These are phyloP conservation scores for Trypanosoma congolense DNA, from an alignment of 208 protist species.

Conservation along the genomic window DNA sequence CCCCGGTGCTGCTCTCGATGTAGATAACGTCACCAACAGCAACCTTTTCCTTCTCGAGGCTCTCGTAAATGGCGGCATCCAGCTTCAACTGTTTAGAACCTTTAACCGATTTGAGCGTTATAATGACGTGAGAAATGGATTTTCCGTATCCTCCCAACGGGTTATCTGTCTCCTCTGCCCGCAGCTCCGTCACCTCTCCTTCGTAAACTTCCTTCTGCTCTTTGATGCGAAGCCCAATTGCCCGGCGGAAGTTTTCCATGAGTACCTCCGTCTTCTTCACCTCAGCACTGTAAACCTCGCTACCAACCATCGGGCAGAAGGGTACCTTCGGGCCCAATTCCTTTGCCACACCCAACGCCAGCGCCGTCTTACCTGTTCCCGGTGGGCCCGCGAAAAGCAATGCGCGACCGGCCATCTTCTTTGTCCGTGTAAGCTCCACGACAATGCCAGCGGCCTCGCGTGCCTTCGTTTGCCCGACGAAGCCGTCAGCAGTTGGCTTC, in stretches of 20 bases:
- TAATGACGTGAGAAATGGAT: constrained; percentile 97
- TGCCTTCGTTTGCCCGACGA: constrained; percentile 98
- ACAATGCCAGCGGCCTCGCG: constrained; percentile 98
- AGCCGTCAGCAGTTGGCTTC: constrained; percentile 78
- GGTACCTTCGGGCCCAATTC: constrained; percentile 99
- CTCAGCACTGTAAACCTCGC: constrained; percentile 99
- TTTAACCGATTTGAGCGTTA: constrained; percentile 98
- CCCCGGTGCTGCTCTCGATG: constrained; percentile 98
- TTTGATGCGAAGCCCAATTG: constrained; percentile 99
- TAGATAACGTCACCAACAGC: constrained; percentile 99
- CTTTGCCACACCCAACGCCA: constrained; percentile 97
- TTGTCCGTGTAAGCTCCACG: constrained; percentile 98
- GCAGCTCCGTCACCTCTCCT: constrained; percentile 98
- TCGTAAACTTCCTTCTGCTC: constrained; percentile 99
- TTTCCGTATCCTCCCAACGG: constrained; percentile 97
- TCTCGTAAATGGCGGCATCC: constrained; percentile 99
- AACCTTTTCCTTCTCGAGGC: constrained; percentile 98
- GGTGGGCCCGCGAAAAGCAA: constrained; percentile 99
- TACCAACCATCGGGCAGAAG: constrained; percentile 99
- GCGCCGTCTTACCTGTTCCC: constrained; percentile 97
- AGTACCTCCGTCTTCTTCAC: constrained; percentile 99
- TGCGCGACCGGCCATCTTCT: constrained; percentile 99
- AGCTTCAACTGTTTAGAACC: constrained; percentile 98
- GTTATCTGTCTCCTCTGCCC: constrained; percentile 97
- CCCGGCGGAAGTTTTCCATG: constrained; percentile 99